phyloP scores from a whole-genome alignment of 164 flowering plant species.

The Vitis cinerea region DNA sequence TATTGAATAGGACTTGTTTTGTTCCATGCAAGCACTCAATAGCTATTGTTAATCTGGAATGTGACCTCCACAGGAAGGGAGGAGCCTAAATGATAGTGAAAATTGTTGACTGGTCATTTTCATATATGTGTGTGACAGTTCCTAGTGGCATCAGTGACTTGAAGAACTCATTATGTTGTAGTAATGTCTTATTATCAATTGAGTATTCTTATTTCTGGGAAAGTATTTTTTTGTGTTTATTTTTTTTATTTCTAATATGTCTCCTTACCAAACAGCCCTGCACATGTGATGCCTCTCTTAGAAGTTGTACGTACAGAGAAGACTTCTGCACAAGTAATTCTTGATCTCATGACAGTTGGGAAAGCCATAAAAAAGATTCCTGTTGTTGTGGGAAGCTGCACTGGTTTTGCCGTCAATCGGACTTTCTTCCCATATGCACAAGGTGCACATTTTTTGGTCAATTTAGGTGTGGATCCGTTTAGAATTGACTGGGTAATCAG shows the following conservation, averaged over 20 bases:
- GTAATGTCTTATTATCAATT: not conserved
- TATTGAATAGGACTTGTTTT: too few relatives aligned
- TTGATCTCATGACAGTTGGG: constrained; percentile 91
- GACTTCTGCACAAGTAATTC: constrained; percentile 90
- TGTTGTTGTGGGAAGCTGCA: constrained; percentile 96
- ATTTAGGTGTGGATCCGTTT: constrained; percentile 85
- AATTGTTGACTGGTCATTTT: too few relatives aligned
- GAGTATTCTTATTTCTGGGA: not conserved
- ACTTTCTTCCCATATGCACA: constrained; percentile 91
- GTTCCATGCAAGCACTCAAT: too few relatives aligned
- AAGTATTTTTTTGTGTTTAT: not conserved
- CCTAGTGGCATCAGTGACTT: too few relatives aligned
- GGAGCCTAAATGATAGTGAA: too few relatives aligned
- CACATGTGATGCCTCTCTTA: constrained; percentile 95
- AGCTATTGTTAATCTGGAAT: too few relatives aligned
- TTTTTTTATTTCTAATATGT: constrained; percentile 13
- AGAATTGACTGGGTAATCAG: constrained; percentile 77
- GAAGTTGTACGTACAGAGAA: constrained; percentile 86
- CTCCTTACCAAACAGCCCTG: constrained; percentile 69
- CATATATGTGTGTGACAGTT: too few relatives aligned
- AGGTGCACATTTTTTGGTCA: constrained; percentile 65
- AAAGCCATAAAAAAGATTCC: constrained; percentile 85
- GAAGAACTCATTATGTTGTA: too few relatives aligned
- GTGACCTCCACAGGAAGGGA: too few relatives aligned
- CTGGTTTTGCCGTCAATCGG: constrained; percentile 95